These are phyloP conservation scores for Ophiostoma angusticollis DNA, from an alignment of 2,329 filamentous ascomycete species.

Conservation along the genomic window DNA sequence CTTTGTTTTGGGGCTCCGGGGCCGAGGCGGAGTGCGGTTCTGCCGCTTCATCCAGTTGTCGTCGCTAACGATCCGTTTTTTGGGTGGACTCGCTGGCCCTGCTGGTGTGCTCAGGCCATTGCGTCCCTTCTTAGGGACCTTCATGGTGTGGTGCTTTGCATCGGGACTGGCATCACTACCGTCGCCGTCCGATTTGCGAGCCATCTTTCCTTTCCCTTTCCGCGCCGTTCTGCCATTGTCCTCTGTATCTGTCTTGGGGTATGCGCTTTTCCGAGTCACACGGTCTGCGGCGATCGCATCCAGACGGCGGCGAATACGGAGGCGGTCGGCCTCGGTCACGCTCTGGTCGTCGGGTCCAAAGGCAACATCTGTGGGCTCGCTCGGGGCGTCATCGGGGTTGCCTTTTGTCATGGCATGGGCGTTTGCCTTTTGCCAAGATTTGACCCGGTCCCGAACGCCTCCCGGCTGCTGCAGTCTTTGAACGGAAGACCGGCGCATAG, in stretches of 20 bases:
- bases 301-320: slow-evolving; percentile 42
- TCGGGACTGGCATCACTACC: slow-evolving; percentile 11
- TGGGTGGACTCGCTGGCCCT: slow-evolving; percentile 50
- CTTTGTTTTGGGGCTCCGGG: slow-evolving; percentile 18
- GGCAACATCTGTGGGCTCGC: slow-evolving; percentile 48
- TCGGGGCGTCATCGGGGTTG: slow-evolving; percentile 38
- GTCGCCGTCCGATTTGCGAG: slow-evolving; percentile 1
- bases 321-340: slow-evolving; percentile 47
- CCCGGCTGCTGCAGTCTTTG: slow-evolving; percentile 48
- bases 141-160: slow-evolving; percentile 7
- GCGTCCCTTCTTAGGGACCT: slow-evolving; percentile 4
- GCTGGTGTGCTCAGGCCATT: slow-evolving; percentile 19
- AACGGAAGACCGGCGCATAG: slow-evolving; percentile 47
- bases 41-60: slow-evolving; percentile 64
- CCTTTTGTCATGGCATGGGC: slow-evolving; percentile 47
- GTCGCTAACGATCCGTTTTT: slow-evolving; percentile 88
- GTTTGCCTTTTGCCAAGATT: slow-evolving; percentile 72
- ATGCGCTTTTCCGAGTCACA: not conserved
- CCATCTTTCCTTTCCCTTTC: not conserved
- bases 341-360: slow-evolving; percentile 46
- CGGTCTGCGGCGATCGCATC: slow-evolving; percentile 12
- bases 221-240: slow-evolving; percentile 15
- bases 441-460: slow-evolving; percentile 66
- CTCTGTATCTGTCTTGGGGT: slow-evolving; percentile 15
- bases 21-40: slow-evolving; percentile 32